Evolutionary conservation across 805 yeast species (phyloP), one percentile per base, ranked within the genome.

Genomic region (Lipomyces kockii): DNA sequence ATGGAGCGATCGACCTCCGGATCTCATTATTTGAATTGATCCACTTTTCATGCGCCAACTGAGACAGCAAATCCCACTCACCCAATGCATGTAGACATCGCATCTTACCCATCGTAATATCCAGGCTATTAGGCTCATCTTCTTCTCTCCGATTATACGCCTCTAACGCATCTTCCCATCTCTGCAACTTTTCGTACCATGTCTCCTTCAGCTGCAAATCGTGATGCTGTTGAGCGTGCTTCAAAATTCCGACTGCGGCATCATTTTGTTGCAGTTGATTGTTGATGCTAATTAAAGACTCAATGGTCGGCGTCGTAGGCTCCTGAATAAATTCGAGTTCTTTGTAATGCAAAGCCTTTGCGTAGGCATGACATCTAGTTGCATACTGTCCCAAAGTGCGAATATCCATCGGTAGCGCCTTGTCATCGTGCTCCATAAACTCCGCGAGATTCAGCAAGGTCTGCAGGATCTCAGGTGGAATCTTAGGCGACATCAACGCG

Each of bases 41-140:
- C 99, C 99, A 95, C 75, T 91, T 92, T 55, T 87, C 88, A 72
- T 87, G 89, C 0, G 98, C 97, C 64, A 95, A 80, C 68, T 89
- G 90, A 11, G 96, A 88, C 29, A 96, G 81, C 72, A 89, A 90
- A 70, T 94, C 98, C 98, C 99, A 96, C 78, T 95, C 98, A 60
- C 99, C 99, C n/a, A 95, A 81, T 0, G 99, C 99, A 80, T 95
- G 98, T 69, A 94, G 81, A 78, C 98, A 93, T 78, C 98, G 85
- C 98, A 95, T 92, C 76, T 94, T 93, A 80, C 99, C 99, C 93
- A 94, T 88, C 4, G 94, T 90, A 0, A 92, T 89, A 71, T 94
- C 98, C 81, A 90, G 86, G 35, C 92, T 87, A 32, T 78, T 77
- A 1, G 81, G 81, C 65, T 88, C 89, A 3, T 75, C 72, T 57